Evolutionary conservation across 202 grass and related monocot species (phyloP).

Genomic region (Brachypodium distachyon): DNA sequence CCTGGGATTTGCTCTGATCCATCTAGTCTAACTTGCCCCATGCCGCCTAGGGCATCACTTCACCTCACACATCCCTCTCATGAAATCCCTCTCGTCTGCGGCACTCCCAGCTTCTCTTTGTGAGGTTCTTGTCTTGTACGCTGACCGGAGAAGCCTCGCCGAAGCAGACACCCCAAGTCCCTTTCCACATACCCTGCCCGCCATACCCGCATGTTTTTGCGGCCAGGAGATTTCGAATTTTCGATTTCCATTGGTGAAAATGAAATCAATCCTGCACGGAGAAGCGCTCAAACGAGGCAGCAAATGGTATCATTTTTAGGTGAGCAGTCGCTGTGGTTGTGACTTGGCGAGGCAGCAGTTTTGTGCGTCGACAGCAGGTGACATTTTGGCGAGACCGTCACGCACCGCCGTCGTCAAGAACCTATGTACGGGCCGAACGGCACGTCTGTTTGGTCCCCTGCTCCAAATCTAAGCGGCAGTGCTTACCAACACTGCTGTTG

Average conservation of each 20-base stretch:
- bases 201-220: background rate
- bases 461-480: background rate
- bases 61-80: conserved; percentile 16
- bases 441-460: background rate
- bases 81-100: background rate
- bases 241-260: background rate
- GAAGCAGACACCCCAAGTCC: conserved; percentile 11
- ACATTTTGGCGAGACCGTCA: background rate
- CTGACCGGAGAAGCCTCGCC: background rate
- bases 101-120: background rate
- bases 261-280: background rate
- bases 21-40: background rate
- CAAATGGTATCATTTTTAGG: background rate
- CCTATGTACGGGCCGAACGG: background rate
- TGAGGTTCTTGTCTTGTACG: background rate
- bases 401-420: background rate
- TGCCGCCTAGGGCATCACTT: background rate
- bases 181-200: background rate
- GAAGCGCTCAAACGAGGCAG: background rate
- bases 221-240: background rate
- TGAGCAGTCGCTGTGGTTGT: background rate
- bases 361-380: background rate
- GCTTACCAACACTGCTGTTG: background rate
- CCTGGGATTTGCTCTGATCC: conserved; percentile 10
- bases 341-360: background rate